phyloP scores from a whole-genome alignment of 108 stramenopile genomes.

The Discostella stelligeroides region DNA sequence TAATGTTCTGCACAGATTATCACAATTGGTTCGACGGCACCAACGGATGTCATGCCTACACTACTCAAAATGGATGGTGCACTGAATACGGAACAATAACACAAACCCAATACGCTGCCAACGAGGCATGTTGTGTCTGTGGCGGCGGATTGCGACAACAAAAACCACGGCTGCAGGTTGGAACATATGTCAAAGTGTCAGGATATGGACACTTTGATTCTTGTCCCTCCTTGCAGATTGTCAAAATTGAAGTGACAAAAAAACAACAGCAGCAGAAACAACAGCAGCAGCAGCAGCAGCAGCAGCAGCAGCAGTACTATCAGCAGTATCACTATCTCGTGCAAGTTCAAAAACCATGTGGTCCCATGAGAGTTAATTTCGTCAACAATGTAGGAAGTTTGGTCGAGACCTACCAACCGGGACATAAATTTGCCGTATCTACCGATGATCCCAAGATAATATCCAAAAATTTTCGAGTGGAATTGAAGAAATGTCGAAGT shows the following conservation, averaged over 20 bases:
- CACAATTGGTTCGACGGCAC: constrained; percentile 42
- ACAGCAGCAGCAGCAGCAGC: no score
- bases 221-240: constrained; percentile 25
- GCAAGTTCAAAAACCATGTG: constrained; percentile 28
- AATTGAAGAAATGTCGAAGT: constrained; percentile 43
- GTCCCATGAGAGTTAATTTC: not conserved
- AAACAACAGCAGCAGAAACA: not conserved
- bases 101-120: constrained; percentile 10
- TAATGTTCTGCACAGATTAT: constrained; percentile 34
- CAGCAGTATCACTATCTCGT: constrained; percentile 26
- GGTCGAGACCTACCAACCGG: constrained; percentile 9
- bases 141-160: constrained; percentile 21
- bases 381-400: not conserved
- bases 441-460: constrained; percentile 27
- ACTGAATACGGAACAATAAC: constrained; percentile 13
- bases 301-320: no score
- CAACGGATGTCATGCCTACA: constrained; percentile 38
- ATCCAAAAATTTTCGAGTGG: constrained; percentile 24
- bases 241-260: not conserved
- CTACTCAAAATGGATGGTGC: constrained; percentile 11
- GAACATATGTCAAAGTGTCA: constrained; percentile 31
- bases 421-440: not conserved
- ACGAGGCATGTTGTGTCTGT: constrained; percentile 48
- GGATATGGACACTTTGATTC: not conserved
- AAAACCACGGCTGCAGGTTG: constrained; percentile 29